Base-by-base conservation (phyloP, 106 monocot species). In the Phalaenopsis equestris region DNA sequence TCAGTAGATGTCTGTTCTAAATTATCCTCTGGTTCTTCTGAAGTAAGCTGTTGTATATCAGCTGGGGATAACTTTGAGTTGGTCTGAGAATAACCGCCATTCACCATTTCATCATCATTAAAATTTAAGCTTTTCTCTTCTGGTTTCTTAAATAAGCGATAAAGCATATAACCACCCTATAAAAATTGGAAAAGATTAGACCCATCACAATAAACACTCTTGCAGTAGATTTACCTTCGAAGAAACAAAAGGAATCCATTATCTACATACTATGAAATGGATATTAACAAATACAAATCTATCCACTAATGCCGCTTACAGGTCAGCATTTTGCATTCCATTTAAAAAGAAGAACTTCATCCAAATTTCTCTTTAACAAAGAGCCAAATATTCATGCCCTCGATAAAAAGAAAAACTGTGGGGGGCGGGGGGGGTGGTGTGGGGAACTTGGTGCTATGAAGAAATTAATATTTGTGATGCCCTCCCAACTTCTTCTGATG, bases 111-210 rank as follows among this genome's bases (percentile, higher is more conserved):
- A 48, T 90, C 90, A 39, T 55, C 38, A 49, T 87, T 89, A 38
- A 84, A 45, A 37, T 21, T 83, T 76, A 80, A 75, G 82, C 11
- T 78, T 49, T 42, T 88, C 21, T 89, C 89, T 41, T 88, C 90
- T 39, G 82, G 37, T 78, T 90, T 93, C 73, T 79, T 88, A 81
- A 93, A 93, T 46, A 93, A 80, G 36, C 88, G 86, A 74, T 90
- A 93, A 55, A 93, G 90, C 82, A 93, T 88, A 81, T 84, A 93
- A 70, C 88, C 86, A 76, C 88, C 93, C 90, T 93, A 49, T n/a
- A 70, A 39, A 70, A 9, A 70, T 70, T 21, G 3, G 5, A 70
- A 9, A 67, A 70, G 2, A 39, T 70, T 70, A 37, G 39, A 70
- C 38, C 14, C 70, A 12, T 11, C 23, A 39, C 38, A 70, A 38